These are phyloP conservation scores for Lumnitzera racemosa DNA, from an alignment of 345 rosid genomes.

Conservation along the genomic window DNA sequence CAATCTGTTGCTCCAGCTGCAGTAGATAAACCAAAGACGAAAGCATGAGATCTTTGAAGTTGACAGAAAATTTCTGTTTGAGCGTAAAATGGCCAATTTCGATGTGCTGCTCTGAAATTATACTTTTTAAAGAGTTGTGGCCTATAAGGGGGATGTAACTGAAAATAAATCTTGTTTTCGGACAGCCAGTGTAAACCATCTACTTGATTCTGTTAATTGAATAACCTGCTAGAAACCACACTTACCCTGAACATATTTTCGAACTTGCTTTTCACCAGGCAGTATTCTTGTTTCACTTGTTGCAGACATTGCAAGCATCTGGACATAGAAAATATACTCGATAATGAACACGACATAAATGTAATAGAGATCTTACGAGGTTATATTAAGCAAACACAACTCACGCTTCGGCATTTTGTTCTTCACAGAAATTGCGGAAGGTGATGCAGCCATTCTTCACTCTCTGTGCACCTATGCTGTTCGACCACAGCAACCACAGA, in stretches of 20 bases:
- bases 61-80: too few species aligned
- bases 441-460: slow-evolving; percentile 72
- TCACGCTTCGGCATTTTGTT: slow-evolving; percentile 69
- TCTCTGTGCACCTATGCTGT: slow-evolving; percentile 92
- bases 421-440: slow-evolving; percentile 76
- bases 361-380: too few species aligned
- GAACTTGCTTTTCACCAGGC: slow-evolving; percentile 63
- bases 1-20: slow-evolving; percentile 88
- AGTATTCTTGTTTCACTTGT: slow-evolving; percentile 79
- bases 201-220: too few species aligned
- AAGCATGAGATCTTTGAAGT: too few species aligned
- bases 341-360: background rate
- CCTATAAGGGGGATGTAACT: background rate
- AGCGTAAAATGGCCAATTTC: too few species aligned
- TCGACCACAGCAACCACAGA: slow-evolving; percentile 11
- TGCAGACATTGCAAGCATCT: slow-evolving; percentile 83
- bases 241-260: slow-evolving; percentile 67
- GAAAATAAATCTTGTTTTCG: background rate
- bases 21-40: background rate
- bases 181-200: background rate
- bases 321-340: slow-evolving; percentile 4
- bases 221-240: background rate
- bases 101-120: background rate
- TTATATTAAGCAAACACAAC: slow-evolving; percentile 9
- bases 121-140: background rate